phyloP scores from a whole-genome alignment of 2,329 filamentous ascomycete species.

The Coniochaeta sp. region DNA sequence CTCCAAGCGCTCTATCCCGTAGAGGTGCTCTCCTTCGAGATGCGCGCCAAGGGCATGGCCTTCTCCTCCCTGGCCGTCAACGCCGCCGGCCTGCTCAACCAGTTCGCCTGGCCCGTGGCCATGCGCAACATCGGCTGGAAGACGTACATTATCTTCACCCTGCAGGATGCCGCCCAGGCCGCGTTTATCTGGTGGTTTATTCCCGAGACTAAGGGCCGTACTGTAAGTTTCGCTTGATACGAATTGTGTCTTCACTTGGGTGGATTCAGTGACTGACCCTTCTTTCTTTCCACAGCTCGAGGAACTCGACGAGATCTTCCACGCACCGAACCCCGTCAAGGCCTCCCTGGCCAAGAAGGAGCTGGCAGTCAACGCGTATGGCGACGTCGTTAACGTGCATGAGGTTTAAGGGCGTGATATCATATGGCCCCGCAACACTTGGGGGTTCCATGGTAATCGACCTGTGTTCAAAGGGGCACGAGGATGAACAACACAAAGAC shows the following conservation, averaged over 20 bases:
- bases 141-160: slow-evolving; percentile 42
- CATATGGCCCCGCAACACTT: no score
- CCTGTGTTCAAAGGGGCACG: no score
- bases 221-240: slow-evolving; percentile 13
- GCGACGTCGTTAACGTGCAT: slow-evolving; percentile 1
- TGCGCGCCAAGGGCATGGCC: slow-evolving; percentile 33
- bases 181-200: slow-evolving; percentile 38
- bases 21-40: slow-evolving; percentile 32
- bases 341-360: not conserved
- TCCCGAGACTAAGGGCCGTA: slow-evolving; percentile 39
- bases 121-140: slow-evolving; percentile 41
- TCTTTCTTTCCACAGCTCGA: slow-evolving; percentile 24
- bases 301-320: slow-evolving; percentile 40
- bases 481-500: no score
- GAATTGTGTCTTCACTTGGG: not conserved
- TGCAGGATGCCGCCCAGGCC: slow-evolving; percentile 31
- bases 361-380: not conserved
- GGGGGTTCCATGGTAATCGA: no score
- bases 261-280: not conserved
- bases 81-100: slow-evolving; percentile 34
- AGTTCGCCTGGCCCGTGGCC: slow-evolving; percentile 35
- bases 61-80: slow-evolving; percentile 35
- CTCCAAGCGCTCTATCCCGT: slow-evolving; percentile 37
- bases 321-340: slow-evolving; percentile 29
- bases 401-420: not conserved